Evolutionary conservation across 495 filamentous ascomycete genomes (phyloP).

Genomic region (Talaromyces nanjingensis): DNA sequence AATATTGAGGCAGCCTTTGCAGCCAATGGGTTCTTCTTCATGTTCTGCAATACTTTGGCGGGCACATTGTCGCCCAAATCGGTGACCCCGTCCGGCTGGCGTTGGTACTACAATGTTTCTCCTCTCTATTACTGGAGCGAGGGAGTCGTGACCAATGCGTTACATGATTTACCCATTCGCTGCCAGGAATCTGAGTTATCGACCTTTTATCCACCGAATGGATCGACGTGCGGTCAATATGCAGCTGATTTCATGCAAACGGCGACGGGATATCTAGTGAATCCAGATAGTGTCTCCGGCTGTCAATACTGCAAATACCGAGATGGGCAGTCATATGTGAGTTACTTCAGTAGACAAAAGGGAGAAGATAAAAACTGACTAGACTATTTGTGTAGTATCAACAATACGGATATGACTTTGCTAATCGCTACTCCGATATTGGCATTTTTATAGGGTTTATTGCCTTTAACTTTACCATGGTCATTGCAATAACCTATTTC

Average conservation of each 20-base stretch:
- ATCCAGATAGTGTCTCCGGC: conserved; percentile 40
- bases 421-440: conserved; percentile 13
- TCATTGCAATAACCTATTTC: conserved; percentile 18
- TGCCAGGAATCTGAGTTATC: conserved; percentile 49
- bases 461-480: conserved; percentile 21
- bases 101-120: conserved; percentile 16
- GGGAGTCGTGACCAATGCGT: conserved; percentile 56
- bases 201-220: conserved; percentile 46
- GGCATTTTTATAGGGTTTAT: conserved; percentile 28
- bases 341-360: background rate
- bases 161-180: conserved; percentile 47
- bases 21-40: conserved; percentile 14
- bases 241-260: conserved; percentile 44
- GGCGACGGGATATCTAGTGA: conserved; percentile 51
- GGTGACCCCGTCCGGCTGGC: conserved; percentile 13
- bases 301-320: conserved; percentile 59
- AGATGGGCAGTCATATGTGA: conserved; percentile 19
- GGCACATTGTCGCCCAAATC: conserved; percentile 12
- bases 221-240: conserved; percentile 64
- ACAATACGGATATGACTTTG: conserved; percentile 12
- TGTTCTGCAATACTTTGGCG: conserved; percentile 16
- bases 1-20: conserved; percentile 8
- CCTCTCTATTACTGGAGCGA: conserved; percentile 22
- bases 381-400: background rate
- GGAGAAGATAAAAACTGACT: background rate